A percentile compares a stretch with the other conserved stretches of the same genome.
phyloP scores from a whole-genome alignment of 2,329 filamentous ascomycete genomes.

The Sclerotinia trifoliorum region DNA sequence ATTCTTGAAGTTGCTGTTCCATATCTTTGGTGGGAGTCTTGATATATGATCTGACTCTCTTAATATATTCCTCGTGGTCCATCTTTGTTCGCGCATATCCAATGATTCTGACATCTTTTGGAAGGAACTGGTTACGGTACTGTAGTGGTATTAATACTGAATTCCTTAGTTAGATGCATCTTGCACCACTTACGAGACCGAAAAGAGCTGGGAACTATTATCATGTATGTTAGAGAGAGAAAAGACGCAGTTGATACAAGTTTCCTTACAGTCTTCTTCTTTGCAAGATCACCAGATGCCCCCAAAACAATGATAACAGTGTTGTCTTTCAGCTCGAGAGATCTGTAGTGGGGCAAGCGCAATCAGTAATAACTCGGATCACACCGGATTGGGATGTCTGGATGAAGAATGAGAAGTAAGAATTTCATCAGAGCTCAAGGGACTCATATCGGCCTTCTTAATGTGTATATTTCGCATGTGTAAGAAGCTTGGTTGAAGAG shows the following conservation, averaged over 20 bases:
- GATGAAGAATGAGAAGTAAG: not conserved
- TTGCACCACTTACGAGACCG: slow-evolving; percentile 74
- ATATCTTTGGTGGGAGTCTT: slow-evolving; percentile 98
- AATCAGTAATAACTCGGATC: slow-evolving; percentile 42
- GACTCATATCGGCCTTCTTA: slow-evolving; percentile 10
- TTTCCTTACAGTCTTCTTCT: slow-evolving; percentile 91
- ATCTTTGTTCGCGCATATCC: slow-evolving; percentile 99
- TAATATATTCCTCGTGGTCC: slow-evolving; percentile 94
- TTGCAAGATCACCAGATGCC: slow-evolving; percentile 94
- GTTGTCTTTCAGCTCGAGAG: slow-evolving; percentile 96
- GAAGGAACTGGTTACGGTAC: slow-evolving; percentile 99
- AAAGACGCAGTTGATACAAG: not conserved
- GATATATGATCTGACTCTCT: slow-evolving; percentile 95
- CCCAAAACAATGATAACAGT: slow-evolving; percentile 95
- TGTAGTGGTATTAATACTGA: slow-evolving; percentile 43
- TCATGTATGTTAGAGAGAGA: slow-evolving; percentile 31
- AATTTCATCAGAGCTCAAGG: slow-evolving; percentile 24
- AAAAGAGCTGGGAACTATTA: slow-evolving; percentile 91
- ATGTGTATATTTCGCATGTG: slow-evolving; percentile 18
- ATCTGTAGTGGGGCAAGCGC: slow-evolving; percentile 50
- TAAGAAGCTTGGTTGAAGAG: slow-evolving; percentile 25
- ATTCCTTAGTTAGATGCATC: not conserved
- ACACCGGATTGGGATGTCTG: not conserved
- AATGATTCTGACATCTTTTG: slow-evolving; percentile 92
- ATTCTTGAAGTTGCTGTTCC: slow-evolving; percentile 91